Base-by-base conservation (phyloP, 176 grass and related monocot genomes). In the Pharus latifolius region DNA sequence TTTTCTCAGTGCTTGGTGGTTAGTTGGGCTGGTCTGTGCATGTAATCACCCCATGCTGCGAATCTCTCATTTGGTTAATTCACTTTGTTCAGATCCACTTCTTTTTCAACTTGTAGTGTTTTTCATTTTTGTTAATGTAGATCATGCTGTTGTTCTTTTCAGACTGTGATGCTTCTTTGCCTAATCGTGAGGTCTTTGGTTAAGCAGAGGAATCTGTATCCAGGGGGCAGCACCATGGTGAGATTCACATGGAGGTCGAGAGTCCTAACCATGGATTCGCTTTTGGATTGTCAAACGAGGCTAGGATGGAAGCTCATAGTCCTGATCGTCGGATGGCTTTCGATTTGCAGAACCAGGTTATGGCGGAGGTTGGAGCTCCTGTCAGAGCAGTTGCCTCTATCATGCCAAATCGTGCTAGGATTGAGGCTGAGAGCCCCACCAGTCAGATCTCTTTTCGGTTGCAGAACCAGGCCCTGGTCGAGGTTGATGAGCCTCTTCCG, bases 181-280 rank as follows among this genome's bases (percentile, higher is more conserved):
- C 51, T 76, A 47, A 55, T 4, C 29, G 15, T 37, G 37, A 26
- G 43, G 5, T 65, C 4, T 41, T 31, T 48, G 66, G 35, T 76
- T 33, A 8, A 29, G 10, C 72, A 83, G 80, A 76, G 57, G 72
- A 76, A 31, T 76, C 72, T 10, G 25, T 77, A 7, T 77, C 73
- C 1, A 38, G 56, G 6, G 38, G 65, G 13, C 10, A 37, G 15
- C 24, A 77, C 56, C 5, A 63, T 4, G 48, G 68, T 8, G n/a
- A n/a, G 16, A 8, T 12, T 46, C 60, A 41, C 16, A 58, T 59
- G 44, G 79, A 59, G 23, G 51, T 74, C 49, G 69, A 66, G 51
- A 65, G 69, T 16, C 63, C 32, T 13, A 33, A 70, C 30, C 6
- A 1, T 54, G 64, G 34, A 9, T 46, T 76, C 30, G 20, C 34